phyloP scores from a whole-genome alignment of 228 moss, liverwort and hornwort species.

The Sphagnum magellanicum region DNA sequence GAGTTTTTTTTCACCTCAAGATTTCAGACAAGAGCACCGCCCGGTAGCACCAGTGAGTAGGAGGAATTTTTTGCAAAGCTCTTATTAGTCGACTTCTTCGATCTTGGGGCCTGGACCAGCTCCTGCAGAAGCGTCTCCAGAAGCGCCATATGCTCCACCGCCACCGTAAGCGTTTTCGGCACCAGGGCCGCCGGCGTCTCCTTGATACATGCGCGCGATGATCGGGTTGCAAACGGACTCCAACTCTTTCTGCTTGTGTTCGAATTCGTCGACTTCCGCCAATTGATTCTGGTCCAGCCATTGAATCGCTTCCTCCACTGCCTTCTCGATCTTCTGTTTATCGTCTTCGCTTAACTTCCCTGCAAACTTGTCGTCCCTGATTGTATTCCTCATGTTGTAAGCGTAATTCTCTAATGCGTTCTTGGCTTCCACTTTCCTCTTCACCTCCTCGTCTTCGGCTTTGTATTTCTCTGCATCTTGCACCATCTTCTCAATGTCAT shows the following conservation, averaged over 20 bases:
- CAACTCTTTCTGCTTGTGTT: slow-evolving; percentile 29
- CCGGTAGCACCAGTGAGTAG: no score
- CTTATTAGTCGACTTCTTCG: slow-evolving; percentile 5
- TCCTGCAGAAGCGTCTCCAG: neutral
- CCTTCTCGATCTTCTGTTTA: slow-evolving; percentile 33
- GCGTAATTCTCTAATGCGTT: slow-evolving; percentile 32
- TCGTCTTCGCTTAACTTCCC: slow-evolving; percentile 24
- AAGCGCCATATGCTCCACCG: neutral
- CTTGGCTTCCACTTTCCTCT: slow-evolving; percentile 45
- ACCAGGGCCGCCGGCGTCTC: slow-evolving; percentile 7
- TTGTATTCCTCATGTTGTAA: slow-evolving; percentile 38
- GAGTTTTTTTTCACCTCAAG: no score
- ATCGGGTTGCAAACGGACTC: slow-evolving; percentile 17
- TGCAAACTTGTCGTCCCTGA: slow-evolving; percentile 34
- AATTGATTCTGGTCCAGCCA: slow-evolving; percentile 34
- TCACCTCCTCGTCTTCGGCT: slow-evolving; percentile 36
- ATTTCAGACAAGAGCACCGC: no score
- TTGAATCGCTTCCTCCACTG: slow-evolving; percentile 14
- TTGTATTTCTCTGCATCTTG: slow-evolving; percentile 42
- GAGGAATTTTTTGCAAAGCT: no score
- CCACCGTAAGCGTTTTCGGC: neutral
- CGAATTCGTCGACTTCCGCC: slow-evolving; percentile 33
- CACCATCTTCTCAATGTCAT: slow-evolving; percentile 42
- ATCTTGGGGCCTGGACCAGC: neutral
- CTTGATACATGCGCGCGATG: slow-evolving; percentile 29